Evolutionary conservation across 2,329 filamentous ascomycete species (phyloP), one percentile per base, ranked within the genome.

Genomic region (Elsinoe necatrix): DNA sequence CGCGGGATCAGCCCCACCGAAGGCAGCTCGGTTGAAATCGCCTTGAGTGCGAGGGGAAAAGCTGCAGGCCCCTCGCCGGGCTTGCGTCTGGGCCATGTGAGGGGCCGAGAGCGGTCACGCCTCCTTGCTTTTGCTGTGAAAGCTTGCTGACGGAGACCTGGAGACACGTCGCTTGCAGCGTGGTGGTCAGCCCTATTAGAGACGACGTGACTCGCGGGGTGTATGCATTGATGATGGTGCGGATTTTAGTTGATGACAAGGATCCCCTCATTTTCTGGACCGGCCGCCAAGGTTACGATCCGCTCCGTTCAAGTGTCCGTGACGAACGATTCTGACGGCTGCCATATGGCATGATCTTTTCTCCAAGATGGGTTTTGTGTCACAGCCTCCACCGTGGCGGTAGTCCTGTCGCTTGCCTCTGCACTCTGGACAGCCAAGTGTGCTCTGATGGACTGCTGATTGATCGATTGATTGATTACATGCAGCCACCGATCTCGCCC

Each of bases 321-420:
- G 43, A n/a, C 43, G 43, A 27, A 48, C 43, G 21, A 29, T 29
- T 29, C 23, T 9, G n/a, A 29, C 25, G 14, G 41, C 20, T 45
- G 48, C 48, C 48, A 52, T 52, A 31, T 52, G 48, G 48, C 31
- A 39, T 52, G 3, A 6, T 52, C 34, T 37, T n/a, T n/a, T 11
- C 27, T 29, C 14, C 9, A 14, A 37, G 34, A 37, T 37, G 34
- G 34, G 14, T 14, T 37, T n/a, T 37, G 34, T 37, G 34, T 37
- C 34, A 37, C 34, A 12, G 14, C 12, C 34, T 14, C 14, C 9
- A 4, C 14, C 5, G 14, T 37, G 9, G 34, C 14, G 34, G 12
- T 3, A 37, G 34, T 37, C 34, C 14, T 37, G 34, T 12, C 9
- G 34, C 5, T 37, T n/a, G 34, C 34, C 34, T 3, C n/a, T 37